These are phyloP conservation scores for Backusella macrospora DNA, from an alignment of 192 early-diverging fungal genomes.

Conservation along the genomic window DNA sequence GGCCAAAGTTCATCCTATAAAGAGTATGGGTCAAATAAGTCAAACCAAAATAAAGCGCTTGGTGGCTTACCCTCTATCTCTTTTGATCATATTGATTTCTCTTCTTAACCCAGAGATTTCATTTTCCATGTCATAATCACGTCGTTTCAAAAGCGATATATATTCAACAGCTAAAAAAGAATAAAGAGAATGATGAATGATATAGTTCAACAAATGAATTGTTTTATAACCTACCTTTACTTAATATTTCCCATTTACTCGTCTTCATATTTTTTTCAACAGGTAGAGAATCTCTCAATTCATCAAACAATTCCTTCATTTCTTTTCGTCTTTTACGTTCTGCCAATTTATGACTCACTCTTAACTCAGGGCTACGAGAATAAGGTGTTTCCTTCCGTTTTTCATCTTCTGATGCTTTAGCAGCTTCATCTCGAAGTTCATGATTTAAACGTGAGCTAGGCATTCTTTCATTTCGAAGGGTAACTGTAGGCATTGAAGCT, in stretches of 20 bases:
- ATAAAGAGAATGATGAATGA: constrained; percentile 18
- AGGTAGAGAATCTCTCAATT: constrained; percentile 77
- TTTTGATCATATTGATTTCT: constrained; percentile 38
- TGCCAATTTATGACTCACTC: constrained; percentile 86
- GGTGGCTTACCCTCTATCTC: constrained; percentile 19
- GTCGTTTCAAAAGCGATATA: constrained; percentile 50
- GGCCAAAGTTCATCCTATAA: no score
- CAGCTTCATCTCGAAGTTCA: background rate
- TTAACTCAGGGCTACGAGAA: constrained; percentile 72
- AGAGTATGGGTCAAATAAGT: background rate
- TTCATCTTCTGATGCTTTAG: background rate
- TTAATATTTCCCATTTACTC: constrained; percentile 90
- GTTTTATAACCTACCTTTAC: constrained; percentile 63
- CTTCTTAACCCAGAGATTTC: constrained; percentile 51
- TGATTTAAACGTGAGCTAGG: background rate
- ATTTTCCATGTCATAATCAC: constrained; percentile 50
- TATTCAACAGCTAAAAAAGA: constrained; percentile 53
- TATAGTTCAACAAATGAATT: background rate
- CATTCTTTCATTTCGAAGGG: constrained; percentile 6
- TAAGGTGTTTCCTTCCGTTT: constrained; percentile 56
- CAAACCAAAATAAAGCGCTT: background rate
- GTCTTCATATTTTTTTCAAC: constrained; percentile 80
- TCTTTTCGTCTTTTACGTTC: constrained; percentile 87
- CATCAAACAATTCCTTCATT: constrained; percentile 93
- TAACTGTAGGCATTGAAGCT: constrained; percentile 40